Evolutionary conservation across 306 rosid species (phyloP).

Genomic region (Citrullus amarus): DNA sequence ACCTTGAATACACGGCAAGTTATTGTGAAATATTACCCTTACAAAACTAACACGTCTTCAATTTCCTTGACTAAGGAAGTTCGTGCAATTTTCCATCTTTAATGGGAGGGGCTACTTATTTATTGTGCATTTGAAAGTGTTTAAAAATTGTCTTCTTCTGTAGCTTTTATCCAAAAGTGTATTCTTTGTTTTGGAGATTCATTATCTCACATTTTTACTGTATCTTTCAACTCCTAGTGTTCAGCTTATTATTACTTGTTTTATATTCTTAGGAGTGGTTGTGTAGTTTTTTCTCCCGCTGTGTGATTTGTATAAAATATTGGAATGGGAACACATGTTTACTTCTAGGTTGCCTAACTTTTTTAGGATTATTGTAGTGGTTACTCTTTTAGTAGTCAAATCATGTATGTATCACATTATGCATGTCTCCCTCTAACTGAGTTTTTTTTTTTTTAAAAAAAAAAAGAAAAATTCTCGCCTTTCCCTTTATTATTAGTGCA

Average conservation of each 20-base stretch:
- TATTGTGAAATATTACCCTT: neutral
- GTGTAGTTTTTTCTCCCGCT: neutral
- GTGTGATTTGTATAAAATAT: neutral
- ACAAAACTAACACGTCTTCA: neutral
- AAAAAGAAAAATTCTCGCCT: neutral
- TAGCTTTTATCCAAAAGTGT: neutral
- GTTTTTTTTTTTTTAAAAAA: too few relatives aligned
- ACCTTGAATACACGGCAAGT: constrained; percentile 79
- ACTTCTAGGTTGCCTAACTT: neutral
- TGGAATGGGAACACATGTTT: neutral
- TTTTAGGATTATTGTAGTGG: neutral
- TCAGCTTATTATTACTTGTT: neutral
- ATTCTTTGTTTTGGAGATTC: neutral
- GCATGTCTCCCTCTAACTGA: neutral
- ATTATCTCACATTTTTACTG: neutral
- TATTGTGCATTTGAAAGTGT: neutral
- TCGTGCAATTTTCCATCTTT: neutral
- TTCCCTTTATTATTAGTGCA: neutral
- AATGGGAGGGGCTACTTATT: neutral
- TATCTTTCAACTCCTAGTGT: neutral
- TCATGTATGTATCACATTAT: neutral
- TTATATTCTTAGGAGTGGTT: neutral
- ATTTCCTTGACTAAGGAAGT: neutral
- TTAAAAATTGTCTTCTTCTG: neutral
- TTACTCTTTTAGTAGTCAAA: neutral